A percentile compares a stretch with the other conserved stretches of the same genome.
phyloP scores from a whole-genome alignment of 768 basidiomycete species.

The Suillus subluteus region DNA sequence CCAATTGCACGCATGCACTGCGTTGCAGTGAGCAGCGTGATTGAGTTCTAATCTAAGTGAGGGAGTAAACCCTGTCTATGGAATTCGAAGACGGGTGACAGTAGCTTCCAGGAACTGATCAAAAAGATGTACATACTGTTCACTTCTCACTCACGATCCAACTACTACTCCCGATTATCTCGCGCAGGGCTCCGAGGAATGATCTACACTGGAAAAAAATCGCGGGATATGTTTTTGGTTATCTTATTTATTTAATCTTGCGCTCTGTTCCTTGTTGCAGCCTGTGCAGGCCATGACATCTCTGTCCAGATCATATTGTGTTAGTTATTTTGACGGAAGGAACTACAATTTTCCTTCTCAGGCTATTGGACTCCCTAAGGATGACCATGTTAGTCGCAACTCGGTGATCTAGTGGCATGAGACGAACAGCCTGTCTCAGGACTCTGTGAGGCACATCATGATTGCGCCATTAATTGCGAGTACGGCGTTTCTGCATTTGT shows the following conservation, averaged over 20 bases:
- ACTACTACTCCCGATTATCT: conserved; percentile 18
- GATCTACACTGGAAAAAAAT: conserved; percentile 6
- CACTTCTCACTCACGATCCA: conserved; percentile 19
- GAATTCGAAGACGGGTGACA: conserved; percentile 1
- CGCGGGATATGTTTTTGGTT: conserved; percentile 2
- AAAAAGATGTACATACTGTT: background rate
- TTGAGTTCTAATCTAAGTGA: conserved; percentile 7
- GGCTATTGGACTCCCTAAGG: background rate
- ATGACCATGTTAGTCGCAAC: background rate
- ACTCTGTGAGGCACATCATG: background rate
- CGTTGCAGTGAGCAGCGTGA: conserved; percentile 7
- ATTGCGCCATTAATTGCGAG: background rate
- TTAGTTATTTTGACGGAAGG: background rate
- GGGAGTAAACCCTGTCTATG: conserved; percentile 10
- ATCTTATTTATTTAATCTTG: background rate
- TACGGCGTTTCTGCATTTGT: background rate
- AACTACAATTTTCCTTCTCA: background rate
- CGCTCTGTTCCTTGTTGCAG: background rate
- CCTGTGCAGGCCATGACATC: background rate
- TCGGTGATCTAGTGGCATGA: background rate
- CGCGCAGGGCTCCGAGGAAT: conserved; percentile 10
- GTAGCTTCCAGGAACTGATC: conserved; percentile 16
- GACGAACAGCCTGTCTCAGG: background rate
- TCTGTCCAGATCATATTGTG: background rate
- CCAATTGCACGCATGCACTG: conserved; percentile 5